phyloP scores from a whole-genome alignment of 192 early-diverging fungal species.

The Backusella circina region DNA sequence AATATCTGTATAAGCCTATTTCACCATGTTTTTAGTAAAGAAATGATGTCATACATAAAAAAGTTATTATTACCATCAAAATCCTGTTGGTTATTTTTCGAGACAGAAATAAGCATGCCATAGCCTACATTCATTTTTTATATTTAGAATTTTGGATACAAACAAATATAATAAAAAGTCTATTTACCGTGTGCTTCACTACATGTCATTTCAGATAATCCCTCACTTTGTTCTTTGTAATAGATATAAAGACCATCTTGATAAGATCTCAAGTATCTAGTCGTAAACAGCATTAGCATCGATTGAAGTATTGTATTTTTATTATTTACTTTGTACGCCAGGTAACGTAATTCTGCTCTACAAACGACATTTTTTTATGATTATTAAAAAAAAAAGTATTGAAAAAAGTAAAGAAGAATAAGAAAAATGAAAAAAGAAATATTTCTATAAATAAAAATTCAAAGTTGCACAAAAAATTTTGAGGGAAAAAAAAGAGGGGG shows the following conservation, averaged over 20 bases:
- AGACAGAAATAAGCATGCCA: constrained; percentile 51
- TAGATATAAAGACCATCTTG: constrained; percentile 44
- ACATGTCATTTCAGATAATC: constrained; percentile 45
- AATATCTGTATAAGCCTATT: constrained; percentile 42
- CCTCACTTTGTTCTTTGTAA: constrained; percentile 50
- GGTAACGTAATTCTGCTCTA: background rate
- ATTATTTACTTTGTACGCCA: background rate
- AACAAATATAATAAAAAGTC: background rate
- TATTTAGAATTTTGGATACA: background rate
- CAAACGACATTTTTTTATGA: background rate
- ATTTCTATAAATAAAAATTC: background rate
- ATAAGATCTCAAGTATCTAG: constrained; percentile 45
- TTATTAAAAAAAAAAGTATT: background rate
- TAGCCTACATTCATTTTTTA: constrained; percentile 35
- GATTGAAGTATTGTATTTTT: background rate
- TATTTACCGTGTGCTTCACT: constrained; percentile 45
- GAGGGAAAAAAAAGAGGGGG: background rate
- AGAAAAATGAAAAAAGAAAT: background rate
- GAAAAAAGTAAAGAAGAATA: background rate
- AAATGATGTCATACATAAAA: background rate
- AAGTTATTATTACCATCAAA: constrained; percentile 40
- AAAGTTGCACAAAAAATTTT: background rate
- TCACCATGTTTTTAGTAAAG: background rate
- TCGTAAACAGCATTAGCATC: background rate
- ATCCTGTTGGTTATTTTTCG: constrained; percentile 49